Evolutionary conservation across 441 rosid genomes (phyloP), one percentile per base, ranked within the genome.

Genomic region (Aleurites moluccanus): DNA sequence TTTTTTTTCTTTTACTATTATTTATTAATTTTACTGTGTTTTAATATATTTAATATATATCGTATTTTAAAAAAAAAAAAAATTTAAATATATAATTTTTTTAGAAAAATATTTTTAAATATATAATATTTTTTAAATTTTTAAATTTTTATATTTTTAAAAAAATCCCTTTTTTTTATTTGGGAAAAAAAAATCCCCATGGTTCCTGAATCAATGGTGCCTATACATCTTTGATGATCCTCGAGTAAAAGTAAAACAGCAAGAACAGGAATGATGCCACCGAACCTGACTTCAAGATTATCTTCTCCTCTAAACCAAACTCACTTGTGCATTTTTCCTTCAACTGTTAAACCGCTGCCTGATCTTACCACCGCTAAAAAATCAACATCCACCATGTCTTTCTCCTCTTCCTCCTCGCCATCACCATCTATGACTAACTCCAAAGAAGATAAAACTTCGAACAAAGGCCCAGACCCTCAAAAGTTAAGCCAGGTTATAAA

Each of bases 401-500:
- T 78, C 61, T 56, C 71, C 75, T 35, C 53, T 15, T 82, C 86
- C 4, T 82, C 84, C 4, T 85, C 87, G 0, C 63, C 87, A 1
- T 79, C 80, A 33, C 53, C 70, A 1, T 52, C 85, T 42, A 52
- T 56, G 10, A 21, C 79, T 20, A 60, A 55, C 45, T 52, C 83
- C 30, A 60, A 67, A 42, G 72, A 65, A 73, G 76, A 69, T 4
- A 47, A 69, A 38, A 23, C 14, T 18, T 67, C 72, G 3, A 42
- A 28, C 40, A 38, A 38, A 38, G 9, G 0, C 57, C 42, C 72
- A 20, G 78, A 78, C 79, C 20, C 62, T 13, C 75, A 77, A 9
- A 87, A 82, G 64, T 75, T 91, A 16, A 49, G 76, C 30, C 88
- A 84, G 47, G 90, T 86, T 38, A 73, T 93, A n/a, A 84, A 69